Evolutionary conservation across 768 basidiomycete species (phyloP), one percentile per base, ranked within the genome.

Genomic region (Amanita pallidorosea): DNA sequence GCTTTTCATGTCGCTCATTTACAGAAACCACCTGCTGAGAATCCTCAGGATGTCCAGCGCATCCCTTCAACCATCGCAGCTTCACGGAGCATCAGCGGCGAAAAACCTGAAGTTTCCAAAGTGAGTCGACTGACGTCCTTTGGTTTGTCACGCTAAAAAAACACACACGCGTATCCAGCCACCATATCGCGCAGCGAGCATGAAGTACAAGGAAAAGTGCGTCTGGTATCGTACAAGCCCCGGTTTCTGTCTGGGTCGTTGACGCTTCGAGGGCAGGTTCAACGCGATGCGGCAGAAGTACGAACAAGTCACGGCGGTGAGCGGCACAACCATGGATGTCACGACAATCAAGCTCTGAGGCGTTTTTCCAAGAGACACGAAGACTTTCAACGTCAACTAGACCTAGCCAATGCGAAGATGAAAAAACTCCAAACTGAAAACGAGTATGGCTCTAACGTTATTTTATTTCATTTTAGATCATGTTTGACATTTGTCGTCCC

Each of bases 391-490:
- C 66, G 63, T 12, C 67, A 75, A 23, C 65, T 74, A 11, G 69
- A 72, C 5, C 29, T 63, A 8, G 68, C 73, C 3, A 67, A 60
- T 22, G 61, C 61, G 5, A 75, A 71, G 55, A 63, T 69, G 17
- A 70, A 71, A 57, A 69, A 67, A 49, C 61, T 77, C 3, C 71
- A 76, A 51, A 71, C 70, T 2, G 76, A 77, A 58, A 75, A 76
- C 53, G 72, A 76, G 75, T 77, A 47, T 42, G 72, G 9, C 61
- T 6, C 5, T 35, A n/a, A n/a, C 33, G 36, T 18, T 4, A 22
- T 17, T 18, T 20, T 22, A 3, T 2, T 56, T 13, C 8, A 8
- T 31, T 15, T 15, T 18, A 2, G 15, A 20, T 7, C 29, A 0
- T 15, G 2, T 25, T 25, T 41, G n/a, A 41, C 17, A 34, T 40